A percentile compares a stretch with the other conserved stretches of the same genome.
phyloP scores from a whole-genome alignment of 1,284 basidiomycete genomes.

The Tranzscheliella williamsii region DNA sequence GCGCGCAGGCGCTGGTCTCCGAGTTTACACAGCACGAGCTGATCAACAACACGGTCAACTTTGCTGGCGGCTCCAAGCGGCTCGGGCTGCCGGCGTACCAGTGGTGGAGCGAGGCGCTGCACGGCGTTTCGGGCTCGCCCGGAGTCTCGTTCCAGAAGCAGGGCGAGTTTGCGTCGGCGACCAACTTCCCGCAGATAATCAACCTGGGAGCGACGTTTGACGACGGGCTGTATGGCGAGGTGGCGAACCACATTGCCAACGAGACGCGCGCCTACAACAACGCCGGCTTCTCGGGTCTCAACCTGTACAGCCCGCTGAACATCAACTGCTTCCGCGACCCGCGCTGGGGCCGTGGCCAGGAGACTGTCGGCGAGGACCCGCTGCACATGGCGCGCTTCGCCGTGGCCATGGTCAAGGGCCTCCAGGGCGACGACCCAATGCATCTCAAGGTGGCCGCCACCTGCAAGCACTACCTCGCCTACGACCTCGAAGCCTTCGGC shows the following conservation, averaged over 20 bases:
- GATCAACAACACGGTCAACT: slow-evolving; percentile 26
- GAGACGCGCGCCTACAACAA: slow-evolving; percentile 16
- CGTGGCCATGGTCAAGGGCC: slow-evolving; percentile 6
- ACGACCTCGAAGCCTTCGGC: slow-evolving; percentile 9
- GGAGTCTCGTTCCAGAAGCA: slow-evolving; percentile 12
- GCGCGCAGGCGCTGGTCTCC: slow-evolving; percentile 9
- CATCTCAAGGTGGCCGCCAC: slow-evolving; percentile 5
- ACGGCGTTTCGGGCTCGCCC: slow-evolving; percentile 9
- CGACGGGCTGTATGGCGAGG: slow-evolving; percentile 9
- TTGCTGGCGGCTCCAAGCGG: slow-evolving; percentile 6
- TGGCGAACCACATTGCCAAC: slow-evolving; percentile 11
- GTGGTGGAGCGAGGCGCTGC: slow-evolving; percentile 23
- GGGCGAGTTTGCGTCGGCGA: slow-evolving; percentile 7
- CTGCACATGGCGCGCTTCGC: slow-evolving; percentile 10
- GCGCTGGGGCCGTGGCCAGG: slow-evolving; percentile 17
- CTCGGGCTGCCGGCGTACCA: slow-evolving; percentile 18
- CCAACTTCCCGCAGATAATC: slow-evolving; percentile 20
- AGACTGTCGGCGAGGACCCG: slow-evolving; percentile 17
- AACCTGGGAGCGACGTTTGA: slow-evolving; percentile 24
- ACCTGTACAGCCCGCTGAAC: slow-evolving; percentile 18
- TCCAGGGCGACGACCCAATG: slow-evolving; percentile 2
- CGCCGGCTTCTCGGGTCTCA: slow-evolving; percentile 9
- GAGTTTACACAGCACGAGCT: slow-evolving; percentile 12
- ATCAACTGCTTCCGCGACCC: slow-evolving; percentile 24
- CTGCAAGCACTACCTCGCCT: slow-evolving; percentile 21